phyloP scores from a whole-genome alignment of 2,329 filamentous ascomycete genomes.

The Alternaria novae-zelandiae region DNA sequence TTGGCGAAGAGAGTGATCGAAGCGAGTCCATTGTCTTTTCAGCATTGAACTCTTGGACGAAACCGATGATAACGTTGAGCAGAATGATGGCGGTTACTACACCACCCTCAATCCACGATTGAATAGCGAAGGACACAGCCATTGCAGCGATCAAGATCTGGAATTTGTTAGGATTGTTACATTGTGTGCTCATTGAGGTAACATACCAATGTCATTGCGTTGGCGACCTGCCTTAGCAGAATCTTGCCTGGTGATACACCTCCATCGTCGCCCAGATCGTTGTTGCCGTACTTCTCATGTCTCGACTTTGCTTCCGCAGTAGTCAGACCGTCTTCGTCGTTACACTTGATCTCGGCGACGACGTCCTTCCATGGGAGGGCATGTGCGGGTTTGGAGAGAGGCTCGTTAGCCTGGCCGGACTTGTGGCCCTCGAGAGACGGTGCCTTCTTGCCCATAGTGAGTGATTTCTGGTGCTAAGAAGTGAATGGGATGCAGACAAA shows the following conservation, averaged over 20 bases:
- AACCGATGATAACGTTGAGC: constrained; percentile 55
- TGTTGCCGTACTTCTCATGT: constrained; percentile 62
- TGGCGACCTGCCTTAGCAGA: constrained; percentile 73
- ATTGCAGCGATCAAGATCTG: constrained; percentile 55
- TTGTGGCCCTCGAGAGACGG: constrained; percentile 47
- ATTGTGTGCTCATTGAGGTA: not conserved
- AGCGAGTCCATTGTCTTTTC: constrained; percentile 58
- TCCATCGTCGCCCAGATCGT: constrained; percentile 74
- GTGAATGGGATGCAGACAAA: constrained; percentile 33
- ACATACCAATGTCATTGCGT: constrained; percentile 76
- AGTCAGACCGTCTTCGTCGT: constrained; percentile 71
- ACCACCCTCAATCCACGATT: constrained; percentile 56
- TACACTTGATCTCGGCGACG: constrained; percentile 64
- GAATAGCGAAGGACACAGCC: constrained; percentile 54
- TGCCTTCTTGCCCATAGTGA: constrained; percentile 48
- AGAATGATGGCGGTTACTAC: constrained; percentile 55
- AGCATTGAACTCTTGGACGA: constrained; percentile 55
- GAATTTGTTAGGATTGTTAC: not conserved
- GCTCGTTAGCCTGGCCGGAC: constrained; percentile 57
- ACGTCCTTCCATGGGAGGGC: constrained; percentile 62
- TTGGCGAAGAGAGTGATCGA: constrained; percentile 53
- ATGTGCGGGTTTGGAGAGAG: constrained; percentile 68
- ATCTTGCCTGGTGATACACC: constrained; percentile 77
- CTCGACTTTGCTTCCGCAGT: constrained; percentile 60
- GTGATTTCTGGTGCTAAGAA: constrained; percentile 29